Evolutionary conservation across 768 basidiomycete species (phyloP), one percentile per base, ranked within the genome.

Genomic region (Naganishia friedmannii): DNA sequence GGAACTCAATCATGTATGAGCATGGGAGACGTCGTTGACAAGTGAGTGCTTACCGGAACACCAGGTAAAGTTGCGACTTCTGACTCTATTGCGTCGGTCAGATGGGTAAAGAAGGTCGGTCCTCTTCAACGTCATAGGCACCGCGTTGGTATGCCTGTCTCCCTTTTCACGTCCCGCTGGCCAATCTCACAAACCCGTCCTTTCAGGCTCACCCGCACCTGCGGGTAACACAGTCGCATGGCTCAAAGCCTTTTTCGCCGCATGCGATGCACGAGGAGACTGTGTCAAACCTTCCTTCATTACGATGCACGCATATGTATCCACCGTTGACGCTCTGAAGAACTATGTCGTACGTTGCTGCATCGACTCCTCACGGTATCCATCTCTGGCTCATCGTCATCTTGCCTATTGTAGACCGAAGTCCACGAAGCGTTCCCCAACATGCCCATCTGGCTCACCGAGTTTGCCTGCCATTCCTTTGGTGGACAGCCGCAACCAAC

Each of bases 381-480:
- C 8, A 2, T 39, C 45, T 45, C 1, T 28, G 19, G 48, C 19
- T 65, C 31, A 4, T 1, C 23, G 21, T 28, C 17, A 21, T 26
- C 23, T 26, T 32, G n/a, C 8, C 34, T 23, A 2, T 42, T 23
- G 37, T 15, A 68, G 66, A 71, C 70, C 34, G 17, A 32, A 23
- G 28, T 63, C 19, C 42, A 71, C 58, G 13, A 23, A 12, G 48
- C 46, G 6, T 53, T 46, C 34, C 48, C 48, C 23, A 46, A 34
- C 7, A 45, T 71, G 37, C 55, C 42, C 5, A 65, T 71, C 48
- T 71, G 66, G 66, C 17, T 71, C 1, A 71, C 70, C 31, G 70
- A 67, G 42, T 54, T 60, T 17, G 70, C 70, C 0, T 56, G 54
- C 17, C 70, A 71, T 39, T 48, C 34, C 34, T 71, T 71, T 56